Base-by-base conservation (phyloP, 345 rosid species). In the Citrus sp. region DNA sequence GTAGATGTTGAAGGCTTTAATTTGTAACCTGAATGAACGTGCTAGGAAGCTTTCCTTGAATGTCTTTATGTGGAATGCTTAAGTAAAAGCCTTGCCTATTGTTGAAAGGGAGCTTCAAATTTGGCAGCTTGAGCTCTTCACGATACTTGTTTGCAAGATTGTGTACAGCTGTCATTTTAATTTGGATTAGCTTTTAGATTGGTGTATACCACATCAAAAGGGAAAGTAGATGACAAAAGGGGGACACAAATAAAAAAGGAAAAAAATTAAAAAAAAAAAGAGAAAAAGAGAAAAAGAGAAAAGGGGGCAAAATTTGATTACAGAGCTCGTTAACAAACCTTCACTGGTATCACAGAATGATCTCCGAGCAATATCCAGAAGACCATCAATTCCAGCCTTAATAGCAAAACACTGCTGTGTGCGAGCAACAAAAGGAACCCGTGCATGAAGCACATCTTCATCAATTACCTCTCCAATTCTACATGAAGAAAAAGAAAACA, bases 401-500 rank as follows among this genome's bases (percentile, higher is more conserved):
- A 95, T 91, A 86, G 98, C 99, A 87, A 95, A 95, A 86, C 98
- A 95, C 86, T 95, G 99, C 82, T 95, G 98, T 76, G 99, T 92
- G 74, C 97, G 97, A 75, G 99, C 98, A 86, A 93, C 88, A 84
- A 93, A 95, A 71, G 99, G 95, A 81, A 86, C 94, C 70, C 98
- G 91, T 78, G 99, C 93, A 82, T 95, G 99, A 80, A 95, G 98
- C 79, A 95, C 95, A 82, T 93, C 97, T 85, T 93, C 99, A 80
- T 93, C 97, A 35, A 95, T 91, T 61, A 90, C 97, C 82, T 91
- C 98, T 40, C 97, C 93, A 32, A 93, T 83, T 85, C 99, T 95
- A 85, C 80, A 78, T 38, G 80, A 59, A 55, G 32, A 46, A 22
- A 32, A 65, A 34, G 40, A 65, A 19, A 46, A 46, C 18, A 13